These are phyloP conservation scores for Candida gigantensis DNA, from an alignment of 1,139 yeast genomes.

Conservation along the genomic window DNA sequence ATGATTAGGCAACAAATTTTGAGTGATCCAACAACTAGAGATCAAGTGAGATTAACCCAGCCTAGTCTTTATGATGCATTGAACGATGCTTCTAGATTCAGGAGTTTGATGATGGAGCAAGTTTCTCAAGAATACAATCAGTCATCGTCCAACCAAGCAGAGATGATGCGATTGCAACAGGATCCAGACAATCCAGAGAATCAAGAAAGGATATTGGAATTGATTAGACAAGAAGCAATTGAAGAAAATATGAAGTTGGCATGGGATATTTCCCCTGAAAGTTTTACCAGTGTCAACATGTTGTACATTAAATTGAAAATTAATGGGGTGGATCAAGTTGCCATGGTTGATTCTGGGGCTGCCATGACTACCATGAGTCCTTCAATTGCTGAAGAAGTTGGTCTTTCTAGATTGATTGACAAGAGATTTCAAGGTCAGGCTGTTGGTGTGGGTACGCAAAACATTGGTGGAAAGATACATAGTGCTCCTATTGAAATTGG, in stretches of 20 bases:
- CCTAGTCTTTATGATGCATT: constrained; percentile 49
- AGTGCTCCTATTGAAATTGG: constrained; percentile 86
- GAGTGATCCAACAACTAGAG: constrained; percentile 36
- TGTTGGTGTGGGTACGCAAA: constrained; percentile 83
- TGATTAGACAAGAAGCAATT: constrained; percentile 70
- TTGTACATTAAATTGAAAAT: constrained; percentile 75
- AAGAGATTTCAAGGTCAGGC: constrained; percentile 80
- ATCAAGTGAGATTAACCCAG: constrained; percentile 33
- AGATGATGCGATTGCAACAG: constrained; percentile 48
- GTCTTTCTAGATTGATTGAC: constrained; percentile 76
- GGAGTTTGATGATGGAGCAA: constrained; percentile 40
- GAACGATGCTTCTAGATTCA: constrained; percentile 56
- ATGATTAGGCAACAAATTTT: constrained; percentile 49
- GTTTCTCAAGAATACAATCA: constrained; percentile 20
- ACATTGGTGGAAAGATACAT: constrained; percentile 82
- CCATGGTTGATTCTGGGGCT: constrained; percentile 97
- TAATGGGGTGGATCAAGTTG: constrained; percentile 79
- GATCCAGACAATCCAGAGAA: constrained; percentile 78
- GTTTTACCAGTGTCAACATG: constrained; percentile 82
- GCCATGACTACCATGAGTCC: constrained; percentile 86
- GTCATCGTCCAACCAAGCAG: constrained; percentile 37
- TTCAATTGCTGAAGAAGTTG: constrained; percentile 69
- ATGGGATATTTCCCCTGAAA: constrained; percentile 85
- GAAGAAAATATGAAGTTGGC: constrained; percentile 81
- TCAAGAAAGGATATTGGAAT: constrained; percentile 66